Conservation (phyloP, 495 filamentous ascomycete genomes). For the Glutinoglossum americanum region DNA sequence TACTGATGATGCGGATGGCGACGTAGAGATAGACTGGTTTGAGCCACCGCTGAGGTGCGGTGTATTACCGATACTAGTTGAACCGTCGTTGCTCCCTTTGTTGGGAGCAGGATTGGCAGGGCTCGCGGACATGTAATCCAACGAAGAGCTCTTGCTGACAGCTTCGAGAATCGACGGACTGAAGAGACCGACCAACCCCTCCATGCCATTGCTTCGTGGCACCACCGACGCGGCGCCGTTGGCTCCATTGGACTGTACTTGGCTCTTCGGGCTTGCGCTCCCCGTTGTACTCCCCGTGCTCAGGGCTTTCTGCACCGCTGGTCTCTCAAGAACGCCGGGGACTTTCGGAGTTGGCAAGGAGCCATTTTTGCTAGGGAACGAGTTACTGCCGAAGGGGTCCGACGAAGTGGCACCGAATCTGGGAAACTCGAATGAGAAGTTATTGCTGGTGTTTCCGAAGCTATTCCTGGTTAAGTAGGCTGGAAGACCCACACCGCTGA, state of each 20-base stretch:
- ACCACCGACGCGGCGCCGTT: constrained; percentile 5
- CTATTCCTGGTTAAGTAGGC: constrained; percentile 12
- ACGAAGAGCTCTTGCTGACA: constrained; percentile 15
- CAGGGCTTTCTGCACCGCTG: constrained; percentile 4
- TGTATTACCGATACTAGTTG: background rate
- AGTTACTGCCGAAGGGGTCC: constrained; percentile 3
- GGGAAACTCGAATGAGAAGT: constrained; percentile 91
- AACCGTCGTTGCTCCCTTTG: constrained; percentile 18
- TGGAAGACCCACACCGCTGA: constrained; percentile 5
- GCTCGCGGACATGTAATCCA: constrained; percentile 10
- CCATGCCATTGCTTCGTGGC: constrained; percentile 3
- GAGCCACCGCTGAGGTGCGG: constrained; percentile 6
- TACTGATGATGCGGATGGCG: constrained; percentile 37
- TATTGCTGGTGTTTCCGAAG: constrained; percentile 40
- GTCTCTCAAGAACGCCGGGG: constrained; percentile 1
- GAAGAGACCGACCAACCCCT: constrained; percentile 22
- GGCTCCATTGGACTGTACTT: background rate
- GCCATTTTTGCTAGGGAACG: constrained; percentile 26
- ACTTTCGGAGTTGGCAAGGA: constrained; percentile 2
- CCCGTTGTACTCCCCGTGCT: background rate
- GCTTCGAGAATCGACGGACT: constrained; percentile 23
- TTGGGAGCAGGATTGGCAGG: constrained; percentile 19
- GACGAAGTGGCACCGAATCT: constrained; percentile 55
- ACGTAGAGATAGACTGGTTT: constrained; percentile 22
- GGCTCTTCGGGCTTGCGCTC: background rate